These are phyloP conservation scores for Beauveria scarabaeidicola DNA, from an alignment of 2,329 filamentous ascomycete species.

Conservation along the genomic window DNA sequence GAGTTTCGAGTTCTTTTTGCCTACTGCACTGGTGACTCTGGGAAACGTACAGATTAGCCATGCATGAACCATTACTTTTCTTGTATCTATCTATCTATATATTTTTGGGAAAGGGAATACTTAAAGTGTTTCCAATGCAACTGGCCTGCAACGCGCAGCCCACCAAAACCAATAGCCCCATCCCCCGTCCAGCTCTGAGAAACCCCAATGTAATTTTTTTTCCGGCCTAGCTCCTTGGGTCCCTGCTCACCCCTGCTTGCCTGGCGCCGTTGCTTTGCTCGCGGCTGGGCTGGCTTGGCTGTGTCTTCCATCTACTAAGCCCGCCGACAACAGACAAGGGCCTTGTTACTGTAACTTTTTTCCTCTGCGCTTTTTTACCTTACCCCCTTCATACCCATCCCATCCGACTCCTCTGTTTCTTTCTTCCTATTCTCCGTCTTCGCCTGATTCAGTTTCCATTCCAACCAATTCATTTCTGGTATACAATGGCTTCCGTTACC, in stretches of 20 bases:
- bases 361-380: constrained; percentile 16
- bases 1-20: not conserved
- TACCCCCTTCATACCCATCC: constrained; percentile 12
- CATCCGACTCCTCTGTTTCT: constrained; percentile 20
- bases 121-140: not conserved
- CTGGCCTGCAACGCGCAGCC: not conserved
- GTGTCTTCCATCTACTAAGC: constrained; percentile 3
- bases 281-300: not conserved
- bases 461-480: constrained; percentile 13
- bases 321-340: not conserved
- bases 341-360: not conserved
- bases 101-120: too few species aligned
- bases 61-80: too few species aligned
- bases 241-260: not conserved
- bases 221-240: not conserved
- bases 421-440: constrained; percentile 22
- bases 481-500: constrained; percentile 73
- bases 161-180: not conserved
- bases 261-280: not conserved
- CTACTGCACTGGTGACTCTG: too few species aligned
- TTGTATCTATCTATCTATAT: too few species aligned
- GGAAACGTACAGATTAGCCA: too few species aligned
- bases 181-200: not conserved
- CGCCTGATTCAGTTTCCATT: constrained; percentile 12
- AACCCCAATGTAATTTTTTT: not conserved